Conservation (phyloP, 2,329 filamentous ascomycete genomes). For the Aspergillus novofumigatus region DNA sequence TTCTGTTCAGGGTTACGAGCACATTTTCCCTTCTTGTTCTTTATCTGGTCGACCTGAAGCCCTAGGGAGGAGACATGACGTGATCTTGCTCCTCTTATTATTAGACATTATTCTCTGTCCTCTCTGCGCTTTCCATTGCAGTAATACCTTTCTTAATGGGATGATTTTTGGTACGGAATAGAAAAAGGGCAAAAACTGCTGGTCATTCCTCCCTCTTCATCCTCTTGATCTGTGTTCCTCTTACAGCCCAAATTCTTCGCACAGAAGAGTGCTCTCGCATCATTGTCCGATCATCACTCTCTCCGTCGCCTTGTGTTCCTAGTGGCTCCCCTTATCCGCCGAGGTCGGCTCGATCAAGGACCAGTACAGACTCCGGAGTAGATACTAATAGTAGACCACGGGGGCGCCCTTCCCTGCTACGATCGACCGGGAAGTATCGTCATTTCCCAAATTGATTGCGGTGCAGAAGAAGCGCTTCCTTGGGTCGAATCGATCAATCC, state of each 20-base stretch:
- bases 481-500: neutral
- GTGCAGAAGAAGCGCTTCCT: slow-evolving; percentile 1
- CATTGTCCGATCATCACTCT: neutral
- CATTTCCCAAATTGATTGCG: slow-evolving; percentile 3
- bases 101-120: neutral
- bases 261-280: neutral
- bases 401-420: slow-evolving; percentile 6
- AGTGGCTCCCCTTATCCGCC: neutral
- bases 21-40: slow-evolving; percentile 1
- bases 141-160: too few species aligned
- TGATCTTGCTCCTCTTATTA: slow-evolving; percentile 1
- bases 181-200: too few species aligned
- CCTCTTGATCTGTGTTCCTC: too few species aligned
- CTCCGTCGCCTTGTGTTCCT: neutral
- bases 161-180: too few species aligned
- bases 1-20: slow-evolving; percentile 3
- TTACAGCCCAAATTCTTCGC: neutral
- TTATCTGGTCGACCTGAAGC: slow-evolving; percentile 1
- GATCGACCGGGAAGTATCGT: slow-evolving; percentile 11
- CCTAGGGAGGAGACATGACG: slow-evolving; percentile 5
- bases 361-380: neutral
- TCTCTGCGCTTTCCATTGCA: neutral
- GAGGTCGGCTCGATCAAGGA: neutral
- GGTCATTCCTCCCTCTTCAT: neutral
- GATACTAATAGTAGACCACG: neutral